A percentile compares a stretch with the other conserved stretches of the same genome.
These are phyloP conservation scores for Ascodesmis nigricans DNA, from an alignment of 495 filamentous ascomycete species.

Conservation along the genomic window DNA sequence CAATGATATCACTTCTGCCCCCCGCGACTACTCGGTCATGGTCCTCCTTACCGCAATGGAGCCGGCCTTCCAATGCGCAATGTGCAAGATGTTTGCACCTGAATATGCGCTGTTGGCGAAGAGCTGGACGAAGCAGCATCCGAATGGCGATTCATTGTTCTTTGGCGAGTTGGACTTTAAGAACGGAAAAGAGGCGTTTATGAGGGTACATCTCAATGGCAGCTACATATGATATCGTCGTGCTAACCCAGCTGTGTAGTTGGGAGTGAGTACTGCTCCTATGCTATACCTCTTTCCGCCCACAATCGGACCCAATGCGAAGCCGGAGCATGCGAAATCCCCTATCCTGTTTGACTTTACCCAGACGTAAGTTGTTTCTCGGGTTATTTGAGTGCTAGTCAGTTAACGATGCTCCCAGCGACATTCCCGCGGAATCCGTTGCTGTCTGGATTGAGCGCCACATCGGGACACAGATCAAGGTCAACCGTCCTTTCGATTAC, in stretches of 20 bases:
- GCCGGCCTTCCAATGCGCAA: conserved; percentile 56
- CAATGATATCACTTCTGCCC: conserved; percentile 45
- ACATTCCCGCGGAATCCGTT: conserved; percentile 14
- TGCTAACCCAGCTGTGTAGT: conserved; percentile 27
- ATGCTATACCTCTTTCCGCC: conserved; percentile 76
- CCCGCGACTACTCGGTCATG: conserved; percentile 63
- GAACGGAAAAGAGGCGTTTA: conserved; percentile 67
- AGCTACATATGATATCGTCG: no score
- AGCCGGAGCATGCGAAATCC: conserved; percentile 30
- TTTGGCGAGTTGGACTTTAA: conserved; percentile 78
- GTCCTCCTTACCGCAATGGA: conserved; percentile 79
- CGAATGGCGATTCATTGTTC: conserved; percentile 47
- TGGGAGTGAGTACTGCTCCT: conserved; percentile 86
- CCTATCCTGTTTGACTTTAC: conserved; percentile 77
- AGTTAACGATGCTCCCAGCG: background rate
- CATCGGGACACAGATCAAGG: conserved; percentile 36
- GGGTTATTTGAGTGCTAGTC: background rate
- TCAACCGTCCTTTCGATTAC: conserved; percentile 77
- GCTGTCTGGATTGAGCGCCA: conserved; percentile 51
- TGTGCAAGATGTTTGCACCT: conserved; percentile 78
- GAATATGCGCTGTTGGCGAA: conserved; percentile 79
- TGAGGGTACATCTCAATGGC: conserved; percentile 39
- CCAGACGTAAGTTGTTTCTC: conserved; percentile 35
- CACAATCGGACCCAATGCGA: conserved; percentile 64
- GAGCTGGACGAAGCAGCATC: conserved; percentile 72